Conservation (phyloP, 768 basidiomycete species). For the Lactarius evosmus region DNA sequence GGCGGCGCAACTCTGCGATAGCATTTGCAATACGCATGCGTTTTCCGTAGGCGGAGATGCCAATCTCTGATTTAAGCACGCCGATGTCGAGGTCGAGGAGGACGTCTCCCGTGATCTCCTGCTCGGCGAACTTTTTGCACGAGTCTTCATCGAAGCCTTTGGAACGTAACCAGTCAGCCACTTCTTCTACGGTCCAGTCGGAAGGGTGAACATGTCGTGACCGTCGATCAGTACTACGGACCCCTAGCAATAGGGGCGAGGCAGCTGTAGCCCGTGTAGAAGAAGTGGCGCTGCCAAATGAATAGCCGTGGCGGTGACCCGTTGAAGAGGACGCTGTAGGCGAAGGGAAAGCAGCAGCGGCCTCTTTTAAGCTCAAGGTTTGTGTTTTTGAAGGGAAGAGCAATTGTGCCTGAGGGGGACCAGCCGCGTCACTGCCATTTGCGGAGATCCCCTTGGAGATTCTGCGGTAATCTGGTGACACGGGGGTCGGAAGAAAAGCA, state of each 20-base stretch:
- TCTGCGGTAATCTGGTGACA: constrained; percentile 30
- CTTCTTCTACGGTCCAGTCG: constrained; percentile 87
- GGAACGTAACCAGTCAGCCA: constrained; percentile 79
- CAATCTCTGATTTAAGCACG: constrained; percentile 89
- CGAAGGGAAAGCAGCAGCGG: constrained; percentile 35
- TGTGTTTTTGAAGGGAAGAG: constrained; percentile 19
- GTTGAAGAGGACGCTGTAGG: constrained; percentile 32
- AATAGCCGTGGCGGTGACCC: constrained; percentile 30
- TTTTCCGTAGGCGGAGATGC: constrained; percentile 91
- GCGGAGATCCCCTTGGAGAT: constrained; percentile 13
- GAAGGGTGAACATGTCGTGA: constrained; percentile 44
- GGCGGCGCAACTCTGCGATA: constrained; percentile 80
- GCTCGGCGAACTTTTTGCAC: constrained; percentile 86
- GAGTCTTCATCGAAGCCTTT: constrained; percentile 85
- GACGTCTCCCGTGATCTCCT: constrained; percentile 98
- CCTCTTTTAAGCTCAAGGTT: constrained; percentile 28
- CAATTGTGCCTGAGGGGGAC: constrained; percentile 9
- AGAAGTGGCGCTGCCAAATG: constrained; percentile 20
- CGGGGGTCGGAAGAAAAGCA: constrained; percentile 29
- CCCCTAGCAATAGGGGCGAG: background rate
- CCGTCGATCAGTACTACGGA: constrained; percentile 23
- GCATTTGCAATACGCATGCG: constrained; percentile 91
- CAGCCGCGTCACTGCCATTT: background rate
- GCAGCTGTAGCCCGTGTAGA: constrained; percentile 12
- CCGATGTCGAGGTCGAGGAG: constrained; percentile 90